A percentile compares a stretch with the other conserved stretches of the same genome.
phyloP scores from a whole-genome alignment of 1,284 basidiomycete species.

The Microbotryum lychnidis-dioicae region DNA sequence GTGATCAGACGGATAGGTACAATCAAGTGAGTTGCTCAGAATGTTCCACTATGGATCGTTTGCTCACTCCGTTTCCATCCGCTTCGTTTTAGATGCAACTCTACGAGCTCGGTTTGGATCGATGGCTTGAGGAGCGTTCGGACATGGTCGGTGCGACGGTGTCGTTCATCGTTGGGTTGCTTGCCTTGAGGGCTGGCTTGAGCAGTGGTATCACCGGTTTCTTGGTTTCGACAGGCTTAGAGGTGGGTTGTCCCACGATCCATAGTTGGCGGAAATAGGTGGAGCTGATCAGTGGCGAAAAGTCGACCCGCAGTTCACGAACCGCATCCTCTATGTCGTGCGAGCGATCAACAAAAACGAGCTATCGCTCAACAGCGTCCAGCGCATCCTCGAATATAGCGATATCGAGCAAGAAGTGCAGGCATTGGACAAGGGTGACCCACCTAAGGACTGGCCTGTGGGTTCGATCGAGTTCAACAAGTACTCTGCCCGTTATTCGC shows the following conservation, averaged over 20 bases:
- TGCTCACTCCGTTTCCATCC: background rate
- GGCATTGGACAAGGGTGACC: slow-evolving; percentile 56
- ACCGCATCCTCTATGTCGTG: slow-evolving; percentile 28
- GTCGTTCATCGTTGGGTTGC: slow-evolving; percentile 39
- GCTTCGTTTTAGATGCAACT: slow-evolving; percentile 9
- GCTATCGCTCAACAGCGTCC: slow-evolving; percentile 46
- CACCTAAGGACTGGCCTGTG: slow-evolving; percentile 51
- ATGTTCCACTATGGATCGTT: background rate
- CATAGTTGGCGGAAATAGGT: too few relatives aligned
- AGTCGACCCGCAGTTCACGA: slow-evolving; percentile 21
- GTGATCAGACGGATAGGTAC: slow-evolving; percentile 24
- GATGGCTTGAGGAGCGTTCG: slow-evolving; percentile 25
- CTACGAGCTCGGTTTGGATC: slow-evolving; percentile 21
- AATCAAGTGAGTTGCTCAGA: slow-evolving; percentile 10
- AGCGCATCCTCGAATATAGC: slow-evolving; percentile 82
- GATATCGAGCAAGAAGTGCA: slow-evolving; percentile 48
- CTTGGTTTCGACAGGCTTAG: slow-evolving; percentile 18
- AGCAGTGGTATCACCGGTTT: slow-evolving; percentile 33
- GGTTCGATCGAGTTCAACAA: slow-evolving; percentile 44
- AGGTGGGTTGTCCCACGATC: slow-evolving; percentile 4
- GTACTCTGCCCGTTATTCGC: slow-evolving; percentile 61
- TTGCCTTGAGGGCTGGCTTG: slow-evolving; percentile 27
- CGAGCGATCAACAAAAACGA: slow-evolving; percentile 28
- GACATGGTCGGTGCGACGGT: slow-evolving; percentile 25
- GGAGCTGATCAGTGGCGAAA: background rate